Evolutionary conservation across 2,329 filamentous ascomycete genomes (phyloP).

Genomic region (Talaromyces funiculosus): DNA sequence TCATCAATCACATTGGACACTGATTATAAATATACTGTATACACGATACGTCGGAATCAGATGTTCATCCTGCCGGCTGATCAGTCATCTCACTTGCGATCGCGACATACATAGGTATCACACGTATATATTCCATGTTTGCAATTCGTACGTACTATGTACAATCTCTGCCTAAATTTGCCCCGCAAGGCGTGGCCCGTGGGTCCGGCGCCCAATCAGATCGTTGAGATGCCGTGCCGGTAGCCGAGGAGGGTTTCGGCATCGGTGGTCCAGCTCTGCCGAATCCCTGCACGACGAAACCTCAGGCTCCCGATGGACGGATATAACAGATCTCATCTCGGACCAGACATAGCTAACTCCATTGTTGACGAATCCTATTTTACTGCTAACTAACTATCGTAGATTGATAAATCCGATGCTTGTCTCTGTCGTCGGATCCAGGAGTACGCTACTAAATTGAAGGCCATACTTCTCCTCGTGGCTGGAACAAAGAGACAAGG

Average conservation of each 20-base stretch:
- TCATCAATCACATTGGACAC: neutral
- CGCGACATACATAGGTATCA: neutral
- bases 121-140: no score
- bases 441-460: neutral
- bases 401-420: neutral
- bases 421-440: neutral
- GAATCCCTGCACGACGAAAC: neutral
- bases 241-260: neutral
- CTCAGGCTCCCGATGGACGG: neutral
- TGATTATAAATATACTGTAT: neutral
- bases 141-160: no score
- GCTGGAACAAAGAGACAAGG: neutral
- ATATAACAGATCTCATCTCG: neutral
- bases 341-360: neutral
- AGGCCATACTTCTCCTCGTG: neutral
- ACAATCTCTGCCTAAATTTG: no score
- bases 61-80: neutral
- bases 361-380: no score
- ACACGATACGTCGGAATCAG: neutral
- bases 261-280: neutral
- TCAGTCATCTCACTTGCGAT: neutral
- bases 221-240: neutral
- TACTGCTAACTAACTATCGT: neutral
- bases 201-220: neutral
- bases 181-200: neutral